These are phyloP conservation scores for Alternaria panax DNA, from an alignment of 2,329 filamentous ascomycete species.

Conservation along the genomic window DNA sequence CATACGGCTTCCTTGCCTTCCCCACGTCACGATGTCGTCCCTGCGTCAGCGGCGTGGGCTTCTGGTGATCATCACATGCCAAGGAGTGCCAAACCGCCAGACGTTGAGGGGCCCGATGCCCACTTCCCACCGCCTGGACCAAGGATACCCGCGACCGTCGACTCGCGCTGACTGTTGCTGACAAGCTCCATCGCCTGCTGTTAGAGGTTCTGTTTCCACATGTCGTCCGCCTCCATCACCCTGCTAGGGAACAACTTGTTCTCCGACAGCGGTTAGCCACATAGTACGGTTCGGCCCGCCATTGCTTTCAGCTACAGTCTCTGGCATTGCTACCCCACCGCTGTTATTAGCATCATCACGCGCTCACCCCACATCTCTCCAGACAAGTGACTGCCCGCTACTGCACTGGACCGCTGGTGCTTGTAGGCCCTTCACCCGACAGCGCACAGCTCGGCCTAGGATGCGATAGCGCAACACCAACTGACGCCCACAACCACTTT, in stretches of 20 bases:
- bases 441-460: slow-evolving; percentile 20
- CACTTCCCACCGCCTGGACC: slow-evolving; percentile 26
- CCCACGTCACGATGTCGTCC: not conserved
- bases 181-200: slow-evolving; percentile 23
- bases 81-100: slow-evolving; percentile 27
- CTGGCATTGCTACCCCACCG: slow-evolving; percentile 37
- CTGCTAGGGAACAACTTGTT: slow-evolving; percentile 47
- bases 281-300: slow-evolving; percentile 33
- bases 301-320: slow-evolving; percentile 30
- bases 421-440: slow-evolving; percentile 16
- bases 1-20: not conserved
- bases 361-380: slow-evolving; percentile 25
- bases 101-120: slow-evolving; percentile 24
- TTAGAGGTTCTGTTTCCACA: slow-evolving; percentile 36
- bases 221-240: slow-evolving; percentile 46
- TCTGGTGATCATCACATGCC: slow-evolving; percentile 16
- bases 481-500: slow-evolving; percentile 20
- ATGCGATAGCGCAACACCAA: slow-evolving; percentile 30
- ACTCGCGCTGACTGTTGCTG: slow-evolving; percentile 45
- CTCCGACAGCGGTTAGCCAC: slow-evolving; percentile 48
- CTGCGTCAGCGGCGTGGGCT: slow-evolving; percentile 9
- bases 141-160: slow-evolving; percentile 38
- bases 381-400: slow-evolving; percentile 16
- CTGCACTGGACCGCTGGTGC: slow-evolving; percentile 14
- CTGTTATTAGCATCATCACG: slow-evolving; percentile 28